A percentile compares a stretch with the other conserved stretches of the same genome.
phyloP scores from a whole-genome alignment of 352 stramenopile species.

The Phytophthora ohioensis region DNA sequence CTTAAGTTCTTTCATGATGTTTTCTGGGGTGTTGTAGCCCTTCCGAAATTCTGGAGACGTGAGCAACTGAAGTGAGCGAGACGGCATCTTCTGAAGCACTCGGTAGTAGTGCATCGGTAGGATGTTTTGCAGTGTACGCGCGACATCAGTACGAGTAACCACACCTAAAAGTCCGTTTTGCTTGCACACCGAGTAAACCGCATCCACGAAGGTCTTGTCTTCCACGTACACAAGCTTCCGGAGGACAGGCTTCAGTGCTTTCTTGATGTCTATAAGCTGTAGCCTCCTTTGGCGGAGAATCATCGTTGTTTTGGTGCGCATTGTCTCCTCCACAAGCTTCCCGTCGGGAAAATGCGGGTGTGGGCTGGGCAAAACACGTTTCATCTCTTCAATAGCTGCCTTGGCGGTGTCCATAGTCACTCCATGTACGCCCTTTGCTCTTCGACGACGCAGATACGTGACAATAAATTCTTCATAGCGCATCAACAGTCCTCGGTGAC shows the following conservation, averaged over 20 bases:
- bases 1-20: slow-evolving; percentile 35
- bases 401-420: slow-evolving; percentile 32
- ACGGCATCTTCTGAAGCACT: slow-evolving; percentile 39
- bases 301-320: slow-evolving; percentile 45
- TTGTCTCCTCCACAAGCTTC: slow-evolving; percentile 46
- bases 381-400: slow-evolving; percentile 53
- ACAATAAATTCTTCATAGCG: slow-evolving; percentile 71
- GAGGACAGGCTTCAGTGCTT: slow-evolving; percentile 50
- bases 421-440: slow-evolving; percentile 25
- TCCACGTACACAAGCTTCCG: slow-evolving; percentile 50
- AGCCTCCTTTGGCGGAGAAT: slow-evolving; percentile 50
- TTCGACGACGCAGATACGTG: slow-evolving; percentile 47
- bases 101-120: slow-evolving; percentile 49
- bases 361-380: slow-evolving; percentile 50
- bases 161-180: slow-evolving; percentile 48
- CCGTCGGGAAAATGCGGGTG: slow-evolving; percentile 58
- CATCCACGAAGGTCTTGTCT: slow-evolving; percentile 55
- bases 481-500: slow-evolving; percentile 52
- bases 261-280: slow-evolving; percentile 56
- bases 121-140: slow-evolving; percentile 42
- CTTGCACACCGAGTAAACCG: slow-evolving; percentile 49
- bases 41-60: slow-evolving; percentile 32
- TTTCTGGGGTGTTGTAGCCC: slow-evolving; percentile 35
- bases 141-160: slow-evolving; percentile 45
- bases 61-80: slow-evolving; percentile 15